Percentiles rank a stretch among this genome's conserved stretches.
phyloP scores from a whole-genome alignment of 306 rosid species.

The apple (Malus domestica) region ASM211411v1 NC_041796.1:1379501-1380000 shows the following conservation, averaged over 20 bases:
- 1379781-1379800: constrained; percentile 13
- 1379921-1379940: constrained; percentile 4
- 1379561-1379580: no score
- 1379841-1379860: no score
- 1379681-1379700: neutral
- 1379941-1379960: constrained; percentile 2
- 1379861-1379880: no score
- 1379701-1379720: constrained; percentile 9
- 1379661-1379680: neutral
- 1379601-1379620: neutral
- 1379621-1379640: neutral
- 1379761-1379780: constrained; percentile 1
- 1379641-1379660: neutral
- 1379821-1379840: no score
- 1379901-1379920: constrained; percentile 30
- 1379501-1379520: constrained; percentile 43
- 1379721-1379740: constrained; percentile 26
- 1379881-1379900: neutral
- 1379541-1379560: no score
- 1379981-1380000: constrained; percentile 9
- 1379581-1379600: no score
- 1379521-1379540: neutral
- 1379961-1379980: neutral
- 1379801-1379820: neutral
- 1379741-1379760: constrained; percentile 27